Conservation (phyloP, 2,329 filamentous ascomycete genomes). For the Cercospora janseana region DNA sequence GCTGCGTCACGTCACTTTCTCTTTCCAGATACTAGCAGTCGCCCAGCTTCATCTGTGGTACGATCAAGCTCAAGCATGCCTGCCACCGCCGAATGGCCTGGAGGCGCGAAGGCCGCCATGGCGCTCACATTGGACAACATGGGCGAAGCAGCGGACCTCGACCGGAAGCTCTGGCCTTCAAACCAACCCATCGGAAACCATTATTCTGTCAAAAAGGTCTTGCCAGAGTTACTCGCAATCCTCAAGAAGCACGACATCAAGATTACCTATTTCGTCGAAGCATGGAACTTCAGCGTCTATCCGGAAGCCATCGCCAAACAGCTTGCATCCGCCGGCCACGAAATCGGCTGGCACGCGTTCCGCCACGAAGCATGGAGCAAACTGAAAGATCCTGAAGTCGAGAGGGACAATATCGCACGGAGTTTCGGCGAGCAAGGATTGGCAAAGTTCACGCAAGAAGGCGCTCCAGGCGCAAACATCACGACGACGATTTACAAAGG, state of each 20-base stretch:
- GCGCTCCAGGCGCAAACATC: conserved; percentile 15
- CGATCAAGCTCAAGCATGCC: background rate
- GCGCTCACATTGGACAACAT: conserved; percentile 39
- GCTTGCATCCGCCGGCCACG: conserved; percentile 32
- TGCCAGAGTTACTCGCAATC: conserved; percentile 33
- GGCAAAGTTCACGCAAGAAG: conserved; percentile 14
- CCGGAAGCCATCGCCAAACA: conserved; percentile 24
- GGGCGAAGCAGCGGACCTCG: conserved; percentile 38
- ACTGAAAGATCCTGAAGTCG: conserved; percentile 28
- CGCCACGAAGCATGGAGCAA: conserved; percentile 38
- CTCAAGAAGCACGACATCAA: conserved; percentile 31
- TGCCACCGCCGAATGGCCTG: conserved; percentile 29
- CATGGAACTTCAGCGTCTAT: conserved; percentile 36
- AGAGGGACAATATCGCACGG: conserved; percentile 31
- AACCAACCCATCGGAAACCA: conserved; percentile 33
- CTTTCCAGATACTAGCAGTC: too few relatives aligned
- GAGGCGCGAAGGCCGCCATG: conserved; percentile 31
- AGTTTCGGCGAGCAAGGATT: conserved; percentile 32
- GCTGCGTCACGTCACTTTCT: too few relatives aligned
- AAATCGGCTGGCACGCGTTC: conserved; percentile 38
- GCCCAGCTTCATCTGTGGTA: too few relatives aligned
- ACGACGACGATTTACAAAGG: conserved; percentile 29
- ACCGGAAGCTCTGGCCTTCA: conserved; percentile 33
- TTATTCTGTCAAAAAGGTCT: conserved; percentile 31
- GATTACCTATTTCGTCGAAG: conserved; percentile 38